phyloP scores from a whole-genome alignment of 768 basidiomycete genomes.

The Lyophyllum atratum region DNA sequence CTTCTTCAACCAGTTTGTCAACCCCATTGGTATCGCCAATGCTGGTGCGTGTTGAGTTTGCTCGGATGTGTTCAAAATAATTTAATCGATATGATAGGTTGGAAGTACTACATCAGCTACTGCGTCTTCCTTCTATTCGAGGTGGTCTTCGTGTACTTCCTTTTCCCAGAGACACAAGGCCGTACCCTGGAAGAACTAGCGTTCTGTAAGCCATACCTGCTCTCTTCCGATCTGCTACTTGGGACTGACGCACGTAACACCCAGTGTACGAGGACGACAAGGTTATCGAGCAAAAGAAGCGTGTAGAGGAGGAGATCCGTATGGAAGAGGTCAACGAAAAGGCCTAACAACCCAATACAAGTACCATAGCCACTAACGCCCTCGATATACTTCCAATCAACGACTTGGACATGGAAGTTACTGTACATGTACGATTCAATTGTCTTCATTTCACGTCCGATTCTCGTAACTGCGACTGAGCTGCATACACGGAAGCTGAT shows the following conservation, averaged over 20 bases:
- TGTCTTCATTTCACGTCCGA: neutral
- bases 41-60: conserved; percentile 30
- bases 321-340: conserved; percentile 13
- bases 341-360: neutral
- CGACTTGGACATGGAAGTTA: neutral
- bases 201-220: conserved; percentile 43
- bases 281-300: conserved; percentile 40
- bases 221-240: neutral
- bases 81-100: conserved; percentile 30
- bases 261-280: conserved; percentile 48
- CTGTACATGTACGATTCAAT: neutral
- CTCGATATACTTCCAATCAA: neutral
- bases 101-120: conserved; percentile 63
- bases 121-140: conserved; percentile 55
- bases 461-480: too few relatives aligned
- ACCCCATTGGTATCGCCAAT: conserved; percentile 61
- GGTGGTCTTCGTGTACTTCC: conserved; percentile 56
- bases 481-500: too few relatives aligned
- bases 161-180: conserved; percentile 61
- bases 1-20: conserved; percentile 70
- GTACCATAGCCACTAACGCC: neutral
- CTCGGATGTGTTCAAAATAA: neutral
- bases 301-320: conserved; percentile 41
- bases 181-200: conserved; percentile 60
- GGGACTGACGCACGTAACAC: neutral